Percentiles rank a stretch among this genome's conserved stretches.
These are phyloP conservation scores for Scutellaria galericulata DNA, from an alignment of 257 asterid genomes.

Conservation along the genomic window DNA sequence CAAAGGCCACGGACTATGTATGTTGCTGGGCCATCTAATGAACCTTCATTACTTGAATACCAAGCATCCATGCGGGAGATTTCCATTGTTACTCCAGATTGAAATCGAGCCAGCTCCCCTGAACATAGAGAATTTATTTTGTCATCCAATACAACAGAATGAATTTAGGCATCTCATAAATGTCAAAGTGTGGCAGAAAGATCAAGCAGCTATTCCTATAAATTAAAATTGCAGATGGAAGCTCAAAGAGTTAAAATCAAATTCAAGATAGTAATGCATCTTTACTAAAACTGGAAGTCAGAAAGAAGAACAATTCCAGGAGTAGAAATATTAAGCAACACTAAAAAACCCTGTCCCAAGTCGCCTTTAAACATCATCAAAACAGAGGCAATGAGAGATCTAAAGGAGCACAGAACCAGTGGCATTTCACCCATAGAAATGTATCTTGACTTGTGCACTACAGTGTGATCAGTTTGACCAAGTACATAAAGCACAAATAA, in stretches of 20 bases:
- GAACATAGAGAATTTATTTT: conserved; percentile 25
- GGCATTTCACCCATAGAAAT: neutral
- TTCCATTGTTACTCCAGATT: conserved; percentile 92
- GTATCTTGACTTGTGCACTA: conserved; percentile 9
- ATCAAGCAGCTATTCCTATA: conserved; percentile 20
- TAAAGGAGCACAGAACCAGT: neutral
- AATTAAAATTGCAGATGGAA: conserved; percentile 1
- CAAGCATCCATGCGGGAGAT: conserved; percentile 92
- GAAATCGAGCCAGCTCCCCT: conserved; percentile 94
- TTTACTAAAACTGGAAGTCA: neutral
- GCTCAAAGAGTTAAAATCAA: conserved; percentile 12
- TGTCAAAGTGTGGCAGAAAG: conserved; percentile 12
- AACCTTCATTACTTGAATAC: conserved; percentile 82
- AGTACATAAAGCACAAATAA: too few species aligned
- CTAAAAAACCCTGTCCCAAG: neutral
- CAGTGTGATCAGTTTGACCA: neutral
- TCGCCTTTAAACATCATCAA: conserved; percentile 5
- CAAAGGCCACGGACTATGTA: conserved; percentile 91
- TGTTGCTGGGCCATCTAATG: conserved; percentile 81
- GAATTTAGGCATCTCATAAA: conserved; percentile 22
- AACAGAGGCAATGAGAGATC: conserved; percentile 24
- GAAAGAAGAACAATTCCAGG: neutral
- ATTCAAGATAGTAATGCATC: neutral
- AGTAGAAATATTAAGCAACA: neutral
- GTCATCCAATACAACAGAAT: conserved; percentile 14